Evolutionary conservation across 257 asterid genomes (phyloP), one percentile per base, ranked within the genome.

Genomic region (Forsythia suspensa): DNA sequence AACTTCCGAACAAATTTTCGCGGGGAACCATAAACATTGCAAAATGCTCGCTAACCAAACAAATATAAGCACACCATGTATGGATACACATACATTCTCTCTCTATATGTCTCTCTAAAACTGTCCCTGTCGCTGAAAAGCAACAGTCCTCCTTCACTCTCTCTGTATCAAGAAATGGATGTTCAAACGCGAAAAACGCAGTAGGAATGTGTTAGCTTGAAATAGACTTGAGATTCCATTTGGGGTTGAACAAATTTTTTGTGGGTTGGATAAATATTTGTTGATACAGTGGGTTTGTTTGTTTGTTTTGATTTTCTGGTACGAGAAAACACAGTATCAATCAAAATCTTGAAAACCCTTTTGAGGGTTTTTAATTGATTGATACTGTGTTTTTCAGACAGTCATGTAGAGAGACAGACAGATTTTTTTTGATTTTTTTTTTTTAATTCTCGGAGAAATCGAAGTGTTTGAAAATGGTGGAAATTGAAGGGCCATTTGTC

Each of bases 271-370:
- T 63, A 63, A 8, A 63, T 63, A 0, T 63, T 63, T 4, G 1
- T 63, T 63, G 70, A 9, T 8, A 63, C 9, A 24, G 70, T 63
- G 70, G 70, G 72, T 8, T 59, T 79, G 6, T 46, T 43, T 10
- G 10, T 78, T 43, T 8, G 21, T 10, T 63, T 24, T 24, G 13
- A 24, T 21, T 63, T 29, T 63, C 69, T 63, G 69, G 69, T 63
- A 24, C 10, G 38, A 9, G 69, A 18, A 73, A 63, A 80, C 89
- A 86, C 92, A 85, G 88, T 89, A 87, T 89, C 92, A 86, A 89
- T 88, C 89, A 55, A 77, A 71, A 51, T 70, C 73, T 37, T 63
- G 24, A 76, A 87, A 91, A 83, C 92, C 94, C 90, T 84, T 48
- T 20, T 4, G 10, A 71, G 89, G 94, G 88, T 87, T 86, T 91